phyloP scores from a whole-genome alignment of 768 basidiomycete genomes.

The Mycena latifolia region DNA sequence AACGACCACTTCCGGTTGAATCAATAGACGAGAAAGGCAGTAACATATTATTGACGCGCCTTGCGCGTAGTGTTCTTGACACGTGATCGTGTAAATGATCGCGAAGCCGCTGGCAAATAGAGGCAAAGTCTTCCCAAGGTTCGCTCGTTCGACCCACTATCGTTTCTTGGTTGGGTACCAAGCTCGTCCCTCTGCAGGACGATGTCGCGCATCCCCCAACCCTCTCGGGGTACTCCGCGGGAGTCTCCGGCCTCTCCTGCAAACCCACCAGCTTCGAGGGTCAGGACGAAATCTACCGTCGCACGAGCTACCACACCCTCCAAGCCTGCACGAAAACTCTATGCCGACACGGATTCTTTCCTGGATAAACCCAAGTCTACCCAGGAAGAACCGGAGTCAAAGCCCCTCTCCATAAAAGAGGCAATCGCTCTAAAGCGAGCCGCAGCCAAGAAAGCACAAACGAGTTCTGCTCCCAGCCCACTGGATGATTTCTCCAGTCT shows the following conservation, averaged over 20 bases:
- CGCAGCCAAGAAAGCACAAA: conserved; percentile 75
- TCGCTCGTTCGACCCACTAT: too few species aligned
- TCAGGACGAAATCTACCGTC: conserved; percentile 24
- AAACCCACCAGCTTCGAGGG: neutral
- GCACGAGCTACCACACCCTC: conserved; percentile 25
- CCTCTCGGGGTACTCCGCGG: conserved; percentile 46
- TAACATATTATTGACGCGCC: too few species aligned
- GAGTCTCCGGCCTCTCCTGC: conserved; percentile 18
- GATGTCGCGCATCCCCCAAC: conserved; percentile 59
- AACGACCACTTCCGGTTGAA: too few species aligned
- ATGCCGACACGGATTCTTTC: conserved; percentile 21
- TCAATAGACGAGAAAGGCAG: too few species aligned
- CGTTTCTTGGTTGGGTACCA: too few species aligned
- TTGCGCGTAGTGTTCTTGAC: too few species aligned
- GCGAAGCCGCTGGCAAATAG: too few species aligned
- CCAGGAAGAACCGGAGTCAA: conserved; percentile 1
- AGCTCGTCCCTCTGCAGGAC: too few species aligned
- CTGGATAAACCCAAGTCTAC: conserved; percentile 9
- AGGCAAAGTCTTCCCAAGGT: too few species aligned
- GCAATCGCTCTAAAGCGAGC: conserved; percentile 85
- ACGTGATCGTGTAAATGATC: too few species aligned
- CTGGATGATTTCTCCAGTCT: conserved; percentile 54
- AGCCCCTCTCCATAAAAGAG: conserved; percentile 70
- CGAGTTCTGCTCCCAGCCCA: conserved; percentile 39
- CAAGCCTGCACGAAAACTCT: conserved; percentile 11